Percentiles rank a stretch among this genome's conserved stretches.
phyloP scores from a whole-genome alignment of 768 basidiomycete species.

The Dictyophora rubrovolvata region DNA sequence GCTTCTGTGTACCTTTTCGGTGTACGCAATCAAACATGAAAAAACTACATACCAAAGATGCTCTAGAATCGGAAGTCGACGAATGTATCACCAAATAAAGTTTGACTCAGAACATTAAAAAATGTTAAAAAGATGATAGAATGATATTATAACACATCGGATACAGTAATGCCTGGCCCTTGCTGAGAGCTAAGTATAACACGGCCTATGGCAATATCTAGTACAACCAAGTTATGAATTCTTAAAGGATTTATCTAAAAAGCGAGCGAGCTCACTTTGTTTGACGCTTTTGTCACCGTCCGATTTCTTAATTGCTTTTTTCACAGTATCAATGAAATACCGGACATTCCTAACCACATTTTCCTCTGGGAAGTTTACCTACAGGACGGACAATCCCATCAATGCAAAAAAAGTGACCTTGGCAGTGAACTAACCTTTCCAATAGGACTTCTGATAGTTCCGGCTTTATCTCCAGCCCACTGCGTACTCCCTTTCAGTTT shows the following conservation, averaged over 20 bases:
- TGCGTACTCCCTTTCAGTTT: constrained; percentile 75
- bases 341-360: constrained; percentile 74
- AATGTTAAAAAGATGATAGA: background rate
- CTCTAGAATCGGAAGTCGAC: too few relatives aligned
- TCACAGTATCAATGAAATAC: constrained; percentile 66
- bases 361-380: constrained; percentile 67
- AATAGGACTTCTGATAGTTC: constrained; percentile 75
- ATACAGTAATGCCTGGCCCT: constrained; percentile 84
- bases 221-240: background rate
- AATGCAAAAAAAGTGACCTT: background rate
- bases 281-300: constrained; percentile 37
- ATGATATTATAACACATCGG: constrained; percentile 41
- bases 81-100: too few relatives aligned
- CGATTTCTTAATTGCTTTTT: constrained; percentile 60
- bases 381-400: background rate
- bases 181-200: constrained; percentile 78
- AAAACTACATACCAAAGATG: constrained; percentile 4
- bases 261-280: constrained; percentile 23
- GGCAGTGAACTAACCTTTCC: constrained; percentile 48
- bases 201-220: constrained; percentile 68
- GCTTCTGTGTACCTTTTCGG: too few relatives aligned
- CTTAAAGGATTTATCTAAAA: background rate
- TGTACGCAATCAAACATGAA: too few relatives aligned
- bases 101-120: background rate
- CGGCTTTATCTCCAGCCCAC: constrained; percentile 86